These are phyloP conservation scores for Collybia sordida DNA, from an alignment of 768 basidiomycete genomes.

Conservation along the genomic window DNA sequence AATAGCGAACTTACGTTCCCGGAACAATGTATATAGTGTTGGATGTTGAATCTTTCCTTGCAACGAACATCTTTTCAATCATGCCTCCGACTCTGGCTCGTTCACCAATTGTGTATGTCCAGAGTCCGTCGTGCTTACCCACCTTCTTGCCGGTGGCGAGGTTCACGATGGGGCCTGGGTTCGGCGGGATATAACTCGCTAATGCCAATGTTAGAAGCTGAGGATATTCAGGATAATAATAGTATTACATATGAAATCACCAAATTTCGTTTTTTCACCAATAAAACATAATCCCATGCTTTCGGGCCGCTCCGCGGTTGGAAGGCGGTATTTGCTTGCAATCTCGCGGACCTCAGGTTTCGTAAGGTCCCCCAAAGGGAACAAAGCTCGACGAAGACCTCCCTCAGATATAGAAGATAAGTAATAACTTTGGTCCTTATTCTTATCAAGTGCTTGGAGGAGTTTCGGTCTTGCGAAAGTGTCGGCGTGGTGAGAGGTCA, in stretches of 20 bases:
- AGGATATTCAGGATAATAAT: neutral
- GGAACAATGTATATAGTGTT: constrained; percentile 81
- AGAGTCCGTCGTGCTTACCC: constrained; percentile 71
- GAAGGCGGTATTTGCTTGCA: constrained; percentile 59
- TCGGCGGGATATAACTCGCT: constrained; percentile 78
- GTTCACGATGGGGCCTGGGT: constrained; percentile 69
- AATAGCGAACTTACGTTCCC: constrained; percentile 51
- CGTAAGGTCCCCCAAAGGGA: constrained; percentile 67
- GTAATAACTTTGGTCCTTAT: constrained; percentile 94
- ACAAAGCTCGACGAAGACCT: constrained; percentile 67
- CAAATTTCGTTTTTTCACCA: constrained; percentile 74
- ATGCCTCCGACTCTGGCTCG: constrained; percentile 66
- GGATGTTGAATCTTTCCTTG: constrained; percentile 56
- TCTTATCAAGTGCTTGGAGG: constrained; percentile 50
- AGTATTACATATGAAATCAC: constrained; percentile 65
- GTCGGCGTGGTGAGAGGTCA: neutral
- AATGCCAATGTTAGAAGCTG: neutral
- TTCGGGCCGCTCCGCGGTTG: constrained; percentile 75
- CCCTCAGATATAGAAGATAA: constrained; percentile 73
- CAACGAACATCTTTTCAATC: constrained; percentile 66
- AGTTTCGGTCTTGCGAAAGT: constrained; percentile 45
- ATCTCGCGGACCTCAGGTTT: constrained; percentile 77
- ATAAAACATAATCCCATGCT: constrained; percentile 97
- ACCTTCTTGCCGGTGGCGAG: constrained; percentile 51
- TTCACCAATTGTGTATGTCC: constrained; percentile 87